These are phyloP conservation scores for Plantago major DNA, from an alignment of 257 asterid genomes.

Conservation along the genomic window DNA sequence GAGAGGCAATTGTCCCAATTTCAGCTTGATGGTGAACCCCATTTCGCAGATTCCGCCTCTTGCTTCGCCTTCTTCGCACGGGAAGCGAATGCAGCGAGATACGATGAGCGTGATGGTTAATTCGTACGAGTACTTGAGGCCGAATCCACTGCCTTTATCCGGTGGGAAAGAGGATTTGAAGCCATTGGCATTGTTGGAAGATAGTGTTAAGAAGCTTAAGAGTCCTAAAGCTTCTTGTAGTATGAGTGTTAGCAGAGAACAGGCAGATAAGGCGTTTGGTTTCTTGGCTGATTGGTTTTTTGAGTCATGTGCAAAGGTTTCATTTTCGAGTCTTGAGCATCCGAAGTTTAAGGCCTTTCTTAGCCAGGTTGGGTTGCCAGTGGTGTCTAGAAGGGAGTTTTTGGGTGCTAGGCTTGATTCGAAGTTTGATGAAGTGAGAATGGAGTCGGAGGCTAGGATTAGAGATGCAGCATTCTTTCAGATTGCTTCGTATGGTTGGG, in stretches of 20 bases:
- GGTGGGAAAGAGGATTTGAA: constrained; percentile 83
- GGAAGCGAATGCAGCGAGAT: constrained; percentile 44
- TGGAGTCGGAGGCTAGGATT: constrained; percentile 55
- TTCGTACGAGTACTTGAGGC: constrained; percentile 26
- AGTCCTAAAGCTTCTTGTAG: constrained; percentile 56
- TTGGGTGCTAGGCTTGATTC: constrained; percentile 55
- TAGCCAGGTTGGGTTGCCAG: constrained; percentile 67
- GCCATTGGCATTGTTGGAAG: constrained; percentile 77
- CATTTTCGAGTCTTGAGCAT: constrained; percentile 70
- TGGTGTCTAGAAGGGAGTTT: constrained; percentile 45
- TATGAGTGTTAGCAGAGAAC: constrained; percentile 51
- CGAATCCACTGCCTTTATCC: constrained; percentile 47
- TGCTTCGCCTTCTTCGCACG: constrained; percentile 70
- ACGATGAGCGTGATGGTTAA: constrained; percentile 42
- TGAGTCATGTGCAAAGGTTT: constrained; percentile 58
- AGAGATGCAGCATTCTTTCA: constrained; percentile 76
- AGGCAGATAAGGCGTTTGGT: constrained; percentile 50
- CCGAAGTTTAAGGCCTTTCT: constrained; percentile 77
- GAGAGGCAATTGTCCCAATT: constrained; percentile 76
- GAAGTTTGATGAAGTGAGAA: constrained; percentile 58
- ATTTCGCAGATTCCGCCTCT: constrained; percentile 63
- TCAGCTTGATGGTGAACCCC: constrained; percentile 47
- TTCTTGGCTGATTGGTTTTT: constrained; percentile 75
- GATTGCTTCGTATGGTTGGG: constrained; percentile 73
- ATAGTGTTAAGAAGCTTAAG: constrained; percentile 76